Evolutionary conservation across 2,329 filamentous ascomycete genomes (phyloP).

Genomic region (Fusarium verticillioides): DNA sequence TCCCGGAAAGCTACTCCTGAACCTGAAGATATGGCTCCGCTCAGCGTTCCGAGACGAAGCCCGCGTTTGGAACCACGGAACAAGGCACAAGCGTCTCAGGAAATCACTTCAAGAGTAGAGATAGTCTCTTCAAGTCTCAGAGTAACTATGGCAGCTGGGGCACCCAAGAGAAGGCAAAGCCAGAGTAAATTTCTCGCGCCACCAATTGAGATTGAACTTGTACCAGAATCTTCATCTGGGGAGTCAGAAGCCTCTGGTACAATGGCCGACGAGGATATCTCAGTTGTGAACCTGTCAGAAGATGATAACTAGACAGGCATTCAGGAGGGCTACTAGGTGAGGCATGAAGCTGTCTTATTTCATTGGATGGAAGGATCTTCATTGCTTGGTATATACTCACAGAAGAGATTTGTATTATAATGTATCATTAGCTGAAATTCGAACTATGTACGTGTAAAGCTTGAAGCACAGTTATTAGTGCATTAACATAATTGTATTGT

Average conservation of each 20-base stretch:
- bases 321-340: background rate
- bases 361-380: background rate
- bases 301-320: accelerated
- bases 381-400: background rate
- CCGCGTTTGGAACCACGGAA: background rate
- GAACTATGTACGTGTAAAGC: background rate
- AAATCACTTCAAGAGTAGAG: background rate
- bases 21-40: background rate
- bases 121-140: background rate
- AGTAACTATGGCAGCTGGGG: background rate
- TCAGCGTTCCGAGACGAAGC: background rate
- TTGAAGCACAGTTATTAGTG: accelerated
- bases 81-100: background rate
- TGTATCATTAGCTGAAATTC: too few species aligned
- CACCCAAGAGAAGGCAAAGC: background rate
- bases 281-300: background rate
- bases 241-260: background rate
- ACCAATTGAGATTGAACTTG: background rate
- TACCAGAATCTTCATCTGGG: background rate
- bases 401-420: background rate
- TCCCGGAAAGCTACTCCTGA: background rate
- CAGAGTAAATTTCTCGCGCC: background rate
- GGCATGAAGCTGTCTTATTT: too few species aligned
- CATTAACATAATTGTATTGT: accelerated
- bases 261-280: background rate